Evolutionary conservation across 2,329 filamentous ascomycete species (phyloP).

Genomic region (Zasmidium angulare): DNA sequence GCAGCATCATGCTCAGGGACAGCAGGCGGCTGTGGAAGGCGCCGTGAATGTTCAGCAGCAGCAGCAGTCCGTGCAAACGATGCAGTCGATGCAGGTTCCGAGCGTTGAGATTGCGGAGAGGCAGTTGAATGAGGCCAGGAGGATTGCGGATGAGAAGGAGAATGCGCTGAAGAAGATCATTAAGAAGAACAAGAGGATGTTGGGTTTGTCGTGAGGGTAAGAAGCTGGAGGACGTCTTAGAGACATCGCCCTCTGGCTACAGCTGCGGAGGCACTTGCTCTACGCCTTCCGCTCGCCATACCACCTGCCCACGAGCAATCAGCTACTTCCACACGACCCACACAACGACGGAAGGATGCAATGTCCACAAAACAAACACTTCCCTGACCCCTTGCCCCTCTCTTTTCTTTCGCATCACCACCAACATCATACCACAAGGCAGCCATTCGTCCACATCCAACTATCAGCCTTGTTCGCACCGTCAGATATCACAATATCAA

Average conservation of each 20-base stretch:
- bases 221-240: no score
- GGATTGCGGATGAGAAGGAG: slow-evolving; percentile 37
- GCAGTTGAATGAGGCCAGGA: slow-evolving; percentile 31
- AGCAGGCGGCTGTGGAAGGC: slow-evolving; percentile 3
- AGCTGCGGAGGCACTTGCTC: no score
- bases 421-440: background rate
- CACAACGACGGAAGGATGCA: no score
- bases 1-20: background rate
- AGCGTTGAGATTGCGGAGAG: slow-evolving; percentile 34
- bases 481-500: background rate
- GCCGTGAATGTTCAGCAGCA: background rate
- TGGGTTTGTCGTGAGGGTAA: slow-evolving; percentile 24
- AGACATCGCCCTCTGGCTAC: no score
- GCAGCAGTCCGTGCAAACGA: no score
- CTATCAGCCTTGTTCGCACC: background rate
- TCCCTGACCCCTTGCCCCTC: no score
- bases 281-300: no score
- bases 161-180: slow-evolving; percentile 33
- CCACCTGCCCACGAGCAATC: no score
- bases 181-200: slow-evolving; percentile 37
- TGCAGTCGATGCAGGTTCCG: slow-evolving; percentile 12
- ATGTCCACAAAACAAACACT: no score
- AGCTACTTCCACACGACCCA: no score
- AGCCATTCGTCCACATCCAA: background rate
- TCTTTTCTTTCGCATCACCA: background rate